Conservation (phyloP, 2,329 filamentous ascomycete species). For the Sporothrix brunneoviolacea region DNA sequence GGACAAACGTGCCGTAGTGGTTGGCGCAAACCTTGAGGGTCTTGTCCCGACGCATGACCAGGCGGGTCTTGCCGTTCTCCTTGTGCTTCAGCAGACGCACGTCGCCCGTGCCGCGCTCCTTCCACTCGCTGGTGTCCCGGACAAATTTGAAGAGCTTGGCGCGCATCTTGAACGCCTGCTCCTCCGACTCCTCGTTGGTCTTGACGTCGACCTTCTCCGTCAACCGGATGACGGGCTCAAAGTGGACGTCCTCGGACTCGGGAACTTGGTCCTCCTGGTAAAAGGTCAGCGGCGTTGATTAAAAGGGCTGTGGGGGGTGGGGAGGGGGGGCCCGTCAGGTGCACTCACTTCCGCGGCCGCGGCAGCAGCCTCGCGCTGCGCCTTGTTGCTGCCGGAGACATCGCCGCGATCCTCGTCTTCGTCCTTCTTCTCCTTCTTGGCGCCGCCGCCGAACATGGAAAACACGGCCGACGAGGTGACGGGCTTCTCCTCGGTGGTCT, state of each 20-base stretch:
- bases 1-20: constrained; percentile 71
- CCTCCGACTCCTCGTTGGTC: constrained; percentile 97
- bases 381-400: constrained; percentile 82
- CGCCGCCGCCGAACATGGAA: constrained; percentile 97
- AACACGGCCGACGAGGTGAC: constrained; percentile 66
- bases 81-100: constrained; percentile 96
- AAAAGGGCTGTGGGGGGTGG: too few species aligned
- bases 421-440: constrained; percentile 93
- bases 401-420: constrained; percentile 76
- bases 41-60: constrained; percentile 99
- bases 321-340: not conserved
- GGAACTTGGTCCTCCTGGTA: constrained; percentile 66
- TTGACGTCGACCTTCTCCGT: constrained; percentile 96
- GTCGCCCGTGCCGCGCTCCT: constrained; percentile 96
- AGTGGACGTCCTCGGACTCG: constrained; percentile 90
- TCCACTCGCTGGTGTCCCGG: constrained; percentile 89
- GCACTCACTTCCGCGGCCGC: constrained; percentile 50
- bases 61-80: constrained; percentile 93
- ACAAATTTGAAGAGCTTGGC: constrained; percentile 99
- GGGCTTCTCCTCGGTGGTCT: constrained; percentile 29
- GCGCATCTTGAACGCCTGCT: constrained; percentile 98
- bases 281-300: constrained; percentile 6
- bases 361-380: constrained; percentile 58
- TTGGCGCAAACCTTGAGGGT: constrained; percentile 99
- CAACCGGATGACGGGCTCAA: constrained; percentile 91